Conservation (phyloP, 805 yeast genomes). For the Starmerella khaoyaiensis region DNA sequence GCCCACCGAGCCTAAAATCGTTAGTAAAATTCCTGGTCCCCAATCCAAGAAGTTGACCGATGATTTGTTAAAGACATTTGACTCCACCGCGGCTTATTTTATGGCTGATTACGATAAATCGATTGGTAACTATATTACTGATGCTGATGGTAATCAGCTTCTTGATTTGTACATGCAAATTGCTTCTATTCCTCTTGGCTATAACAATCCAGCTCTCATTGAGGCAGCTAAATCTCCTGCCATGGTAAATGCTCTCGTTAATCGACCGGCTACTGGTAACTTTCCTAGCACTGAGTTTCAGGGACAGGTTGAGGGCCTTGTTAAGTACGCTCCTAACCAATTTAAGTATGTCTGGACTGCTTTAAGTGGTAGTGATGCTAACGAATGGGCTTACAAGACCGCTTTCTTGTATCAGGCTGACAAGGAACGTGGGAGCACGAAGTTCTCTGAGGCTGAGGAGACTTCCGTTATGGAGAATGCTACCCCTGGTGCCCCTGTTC, state of each 20-base stretch:
- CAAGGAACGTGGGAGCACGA: constrained; percentile 41
- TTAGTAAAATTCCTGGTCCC: constrained; percentile 69
- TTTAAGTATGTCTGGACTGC: constrained; percentile 66
- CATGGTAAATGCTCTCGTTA: constrained; percentile 59
- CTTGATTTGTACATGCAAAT: constrained; percentile 74
- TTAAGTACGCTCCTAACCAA: constrained; percentile 68
- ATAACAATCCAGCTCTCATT: constrained; percentile 66
- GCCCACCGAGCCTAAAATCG: constrained; percentile 56
- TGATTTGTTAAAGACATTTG: constrained; percentile 49
- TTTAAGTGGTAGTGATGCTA: constrained; percentile 76
- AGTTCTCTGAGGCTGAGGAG: constrained; percentile 58
- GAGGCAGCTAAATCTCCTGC: constrained; percentile 57
- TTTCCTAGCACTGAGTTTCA: constrained; percentile 55
- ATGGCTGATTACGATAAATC: constrained; percentile 66
- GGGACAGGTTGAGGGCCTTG: constrained; percentile 41
- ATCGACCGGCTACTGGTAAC: constrained; percentile 77
- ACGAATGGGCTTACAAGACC: constrained; percentile 80
- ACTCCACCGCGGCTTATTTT: constrained; percentile 60
- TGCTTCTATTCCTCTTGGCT: constrained; percentile 74
- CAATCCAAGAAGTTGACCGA: constrained; percentile 40
- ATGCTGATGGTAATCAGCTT: constrained; percentile 62
- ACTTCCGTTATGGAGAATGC: constrained; percentile 62
- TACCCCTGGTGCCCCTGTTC: constrained; percentile 80
- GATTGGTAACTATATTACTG: constrained; percentile 64
- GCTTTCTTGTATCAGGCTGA: constrained; percentile 71